Base-by-base conservation (phyloP, 495 filamentous ascomycete genomes). In the Aspergillus nanangensis region DNA sequence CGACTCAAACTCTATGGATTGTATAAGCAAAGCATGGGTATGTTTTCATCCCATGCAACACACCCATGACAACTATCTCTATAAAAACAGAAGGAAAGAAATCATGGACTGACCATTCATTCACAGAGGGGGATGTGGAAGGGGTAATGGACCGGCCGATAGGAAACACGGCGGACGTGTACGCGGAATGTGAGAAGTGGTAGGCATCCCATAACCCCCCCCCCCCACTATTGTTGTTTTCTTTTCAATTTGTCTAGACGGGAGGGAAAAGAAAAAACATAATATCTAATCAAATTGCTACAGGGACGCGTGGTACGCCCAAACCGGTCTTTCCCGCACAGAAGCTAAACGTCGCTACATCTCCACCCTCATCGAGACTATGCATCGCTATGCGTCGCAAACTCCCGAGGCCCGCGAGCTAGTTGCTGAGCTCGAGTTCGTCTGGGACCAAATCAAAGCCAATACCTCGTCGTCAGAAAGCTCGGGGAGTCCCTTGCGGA, bases 1-100 rank as follows among this genome's bases (percentile, higher is more conserved):
- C 86, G 93, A 20, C 72, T 98, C 53, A 84, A 83, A 52, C 83
- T 98, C 44, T 98, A 98, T 82, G 93, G 93, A 41, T 77, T 98
- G 50, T 98, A 97, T 70, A 98, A 98, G 65, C 93, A 98, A 70
- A 90, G 88, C 52, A 97, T 95, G 91, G 83, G 80, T 83, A 64
- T 33, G 19, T 35, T 8, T 40, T 4, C 27, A 19, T 20, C 27
- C 31, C 22, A 9, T 19, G n/a, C n/a, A n/a, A n/a, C n/a, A n/a
- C n/a, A n/a, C n/a, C n/a, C n/a, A n/a, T n/a, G n/a, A n/a, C n/a
- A n/a, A n/a, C n/a, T n/a, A n/a, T n/a, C n/a, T n/a, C n/a, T n/a
- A n/a, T n/a, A n/a, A n/a, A n/a, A n/a, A n/a, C n/a, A n/a, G n/a
- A n/a, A n/a, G n/a, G n/a, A n/a, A n/a, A n/a, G n/a, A n/a, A n/a